These are phyloP conservation scores for Fusarium abutilonis DNA, from an alignment of 2,329 filamentous ascomycete species.

Conservation along the genomic window DNA sequence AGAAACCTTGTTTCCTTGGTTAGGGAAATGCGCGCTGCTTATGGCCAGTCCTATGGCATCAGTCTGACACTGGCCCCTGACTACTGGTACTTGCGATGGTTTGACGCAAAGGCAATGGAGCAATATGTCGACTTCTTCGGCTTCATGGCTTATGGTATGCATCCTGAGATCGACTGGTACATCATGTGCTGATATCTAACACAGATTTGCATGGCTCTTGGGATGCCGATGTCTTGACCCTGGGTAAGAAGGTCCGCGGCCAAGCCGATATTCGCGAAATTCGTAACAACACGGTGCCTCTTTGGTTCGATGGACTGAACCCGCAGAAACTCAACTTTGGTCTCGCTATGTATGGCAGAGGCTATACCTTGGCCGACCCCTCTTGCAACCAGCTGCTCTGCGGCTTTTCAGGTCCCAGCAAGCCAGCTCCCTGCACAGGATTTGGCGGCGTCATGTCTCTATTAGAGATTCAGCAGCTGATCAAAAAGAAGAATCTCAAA, in stretches of 20 bases:
- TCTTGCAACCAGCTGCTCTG: constrained; percentile 43
- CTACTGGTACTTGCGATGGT: constrained; percentile 54
- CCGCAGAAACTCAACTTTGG: constrained; percentile 57
- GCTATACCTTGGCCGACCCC: constrained; percentile 50
- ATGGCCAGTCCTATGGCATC: constrained; percentile 51
- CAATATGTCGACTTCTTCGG: constrained; percentile 52
- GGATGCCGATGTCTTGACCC: constrained; percentile 49
- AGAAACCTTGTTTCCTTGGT: constrained; percentile 50
- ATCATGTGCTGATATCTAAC: neutral
- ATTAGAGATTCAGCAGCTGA: constrained; percentile 45
- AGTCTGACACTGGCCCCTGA: constrained; percentile 50
- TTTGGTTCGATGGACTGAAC: constrained; percentile 55
- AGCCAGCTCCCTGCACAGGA: constrained; percentile 43
- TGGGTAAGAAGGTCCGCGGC: constrained; percentile 47
- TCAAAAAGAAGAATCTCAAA: constrained; percentile 30
- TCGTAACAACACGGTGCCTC: constrained; percentile 45
- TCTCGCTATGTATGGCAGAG: constrained; percentile 58
- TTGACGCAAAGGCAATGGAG: constrained; percentile 52
- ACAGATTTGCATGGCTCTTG: constrained; percentile 53
- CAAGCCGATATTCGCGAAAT: constrained; percentile 58
- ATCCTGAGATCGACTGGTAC: too few species aligned
- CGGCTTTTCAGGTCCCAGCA: constrained; percentile 39
- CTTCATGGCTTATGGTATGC: constrained; percentile 45
- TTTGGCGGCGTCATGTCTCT: constrained; percentile 45
- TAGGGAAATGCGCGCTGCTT: constrained; percentile 47